Evolutionary conservation across 768 basidiomycete species (phyloP).

Genomic region (Hericium coralloides): DNA sequence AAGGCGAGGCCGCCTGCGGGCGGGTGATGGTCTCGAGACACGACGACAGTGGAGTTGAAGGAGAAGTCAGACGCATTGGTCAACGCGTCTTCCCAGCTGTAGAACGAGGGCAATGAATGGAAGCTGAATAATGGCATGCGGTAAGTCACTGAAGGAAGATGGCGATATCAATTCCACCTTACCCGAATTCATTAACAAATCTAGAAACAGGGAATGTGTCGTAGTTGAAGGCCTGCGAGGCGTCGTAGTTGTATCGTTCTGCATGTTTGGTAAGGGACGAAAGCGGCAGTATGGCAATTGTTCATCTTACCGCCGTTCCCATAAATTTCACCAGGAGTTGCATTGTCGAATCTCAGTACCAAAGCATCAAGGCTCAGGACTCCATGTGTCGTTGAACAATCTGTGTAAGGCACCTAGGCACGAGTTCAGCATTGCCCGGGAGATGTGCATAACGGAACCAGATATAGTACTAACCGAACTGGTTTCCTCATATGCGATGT

Average conservation of each 20-base stretch:
- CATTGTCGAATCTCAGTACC: slow-evolving; percentile 39
- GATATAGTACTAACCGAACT: slow-evolving; percentile 29
- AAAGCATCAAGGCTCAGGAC: slow-evolving; percentile 51
- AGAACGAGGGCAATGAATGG: slow-evolving; percentile 57
- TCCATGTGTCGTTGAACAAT: slow-evolving; percentile 50
- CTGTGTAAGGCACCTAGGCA: slow-evolving; percentile 44
- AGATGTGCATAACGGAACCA: too few relatives aligned
- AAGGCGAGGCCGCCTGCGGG: slow-evolving; percentile 42
- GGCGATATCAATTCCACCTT: slow-evolving; percentile 3
- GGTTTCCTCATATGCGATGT: slow-evolving; percentile 39
- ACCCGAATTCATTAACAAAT: slow-evolving; percentile 56
- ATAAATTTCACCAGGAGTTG: slow-evolving; percentile 43
- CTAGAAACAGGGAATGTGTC: slow-evolving; percentile 43
- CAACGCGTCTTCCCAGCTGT: slow-evolving; percentile 51
- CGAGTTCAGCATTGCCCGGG: too few relatives aligned
- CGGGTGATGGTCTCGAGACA: slow-evolving; percentile 48
- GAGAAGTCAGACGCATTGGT: slow-evolving; percentile 39
- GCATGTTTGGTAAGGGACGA: neutral
- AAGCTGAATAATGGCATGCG: slow-evolving; percentile 23
- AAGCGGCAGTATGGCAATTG: neutral
- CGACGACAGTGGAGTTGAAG: slow-evolving; percentile 50
- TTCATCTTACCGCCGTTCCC: slow-evolving; percentile 37
- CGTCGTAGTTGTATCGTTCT: slow-evolving; percentile 54
- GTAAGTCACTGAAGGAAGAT: too few relatives aligned
- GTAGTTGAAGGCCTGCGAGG: slow-evolving; percentile 42